Evolutionary conservation across 1,284 basidiomycete genomes (phyloP), one percentile per base, ranked within the genome.

Genomic region (Cutaneotrichosporon mucoides): DNA sequence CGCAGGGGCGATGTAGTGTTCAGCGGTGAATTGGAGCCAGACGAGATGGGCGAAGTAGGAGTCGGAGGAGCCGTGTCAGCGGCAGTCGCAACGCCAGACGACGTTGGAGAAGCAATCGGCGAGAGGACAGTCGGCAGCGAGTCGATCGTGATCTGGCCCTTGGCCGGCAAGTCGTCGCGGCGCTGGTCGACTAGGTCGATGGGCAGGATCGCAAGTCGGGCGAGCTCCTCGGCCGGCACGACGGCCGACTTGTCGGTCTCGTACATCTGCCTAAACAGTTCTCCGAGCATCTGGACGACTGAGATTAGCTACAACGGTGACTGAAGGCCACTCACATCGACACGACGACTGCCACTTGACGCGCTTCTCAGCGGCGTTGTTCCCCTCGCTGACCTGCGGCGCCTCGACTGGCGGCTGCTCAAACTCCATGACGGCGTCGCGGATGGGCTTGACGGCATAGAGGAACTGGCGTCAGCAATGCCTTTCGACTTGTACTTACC

Each of bases 221-320:
- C 77, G 11, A 79, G 68, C 59, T 76, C 74, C 60, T 76, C 73
- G 13, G 69, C 68, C 4, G 77, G 77, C 16, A 68, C 65, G 8
- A 79, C 74, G 2, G 76, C 68, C 3, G 69, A 53, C 3, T 45
- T 37, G 37, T 73, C 71, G 2, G 72, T 71, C 16, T 69, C 66
- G 68, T 75, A 75, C 41, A 76, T 66, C 61, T 76, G 66, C 1
- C 67, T 56, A 58, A 75, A 76, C 1, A 76, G 68, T 33, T 73
- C 60, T 1, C 73, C 65, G 1, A 76, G 67, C 44, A 74, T 69
- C 5, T 61, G 59, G 13, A 76, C 75, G 49, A 76, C 73, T 75
- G 51, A 9, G 7, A 55, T 65, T 51, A 68, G 63, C 43, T 8
- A 5, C 24, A 24, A 24, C 7, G 5, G 1, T 8, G 5, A 4